Evolutionary conservation across 1,284 basidiomycete genomes (phyloP).

Genomic region (Leccinum insolens): DNA sequence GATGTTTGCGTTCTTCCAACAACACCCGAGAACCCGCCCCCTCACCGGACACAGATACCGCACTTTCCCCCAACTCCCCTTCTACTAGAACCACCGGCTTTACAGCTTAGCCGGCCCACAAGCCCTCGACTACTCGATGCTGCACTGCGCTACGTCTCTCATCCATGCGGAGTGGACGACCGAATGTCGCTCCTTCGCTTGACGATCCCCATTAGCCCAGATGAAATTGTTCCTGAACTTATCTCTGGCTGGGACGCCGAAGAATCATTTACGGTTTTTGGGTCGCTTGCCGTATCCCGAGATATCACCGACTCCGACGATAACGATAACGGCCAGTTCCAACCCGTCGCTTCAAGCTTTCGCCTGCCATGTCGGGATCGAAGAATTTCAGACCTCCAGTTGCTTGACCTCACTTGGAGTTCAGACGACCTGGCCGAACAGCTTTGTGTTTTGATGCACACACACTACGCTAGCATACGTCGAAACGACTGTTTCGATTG

Average conservation of each 20-base stretch:
- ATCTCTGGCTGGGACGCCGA: conserved; percentile 35
- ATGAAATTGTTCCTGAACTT: conserved; percentile 34
- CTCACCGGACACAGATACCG: not conserved
- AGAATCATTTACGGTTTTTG: conserved; percentile 27
- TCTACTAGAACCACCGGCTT: not conserved
- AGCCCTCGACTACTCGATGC: conserved; percentile 14
- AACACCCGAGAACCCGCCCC: conserved; percentile 9
- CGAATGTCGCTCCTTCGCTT: conserved; percentile 41
- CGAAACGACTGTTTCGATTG: conserved; percentile 65
- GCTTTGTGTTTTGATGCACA: conserved; percentile 59
- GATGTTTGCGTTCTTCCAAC: conserved; percentile 4
- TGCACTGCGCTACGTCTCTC: conserved; percentile 29
- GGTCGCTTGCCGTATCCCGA: conserved; percentile 9
- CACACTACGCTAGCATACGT: conserved; percentile 59
- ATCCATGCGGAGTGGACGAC: conserved; percentile 44
- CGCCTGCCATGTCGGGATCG: conserved; percentile 1
- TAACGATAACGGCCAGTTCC: conserved; percentile 19
- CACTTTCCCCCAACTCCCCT: conserved; percentile 2
- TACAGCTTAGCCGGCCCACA: not conserved
- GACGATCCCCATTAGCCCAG: conserved; percentile 43
- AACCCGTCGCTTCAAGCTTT: conserved; percentile 14
- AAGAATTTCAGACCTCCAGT: not conserved
- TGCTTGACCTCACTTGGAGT: conserved; percentile 55
- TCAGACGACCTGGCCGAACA: conserved; percentile 64
- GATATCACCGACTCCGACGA: not conserved